Conservation (phyloP, 352 stramenopile genomes). For the Phytophthora ramorum region DNA sequence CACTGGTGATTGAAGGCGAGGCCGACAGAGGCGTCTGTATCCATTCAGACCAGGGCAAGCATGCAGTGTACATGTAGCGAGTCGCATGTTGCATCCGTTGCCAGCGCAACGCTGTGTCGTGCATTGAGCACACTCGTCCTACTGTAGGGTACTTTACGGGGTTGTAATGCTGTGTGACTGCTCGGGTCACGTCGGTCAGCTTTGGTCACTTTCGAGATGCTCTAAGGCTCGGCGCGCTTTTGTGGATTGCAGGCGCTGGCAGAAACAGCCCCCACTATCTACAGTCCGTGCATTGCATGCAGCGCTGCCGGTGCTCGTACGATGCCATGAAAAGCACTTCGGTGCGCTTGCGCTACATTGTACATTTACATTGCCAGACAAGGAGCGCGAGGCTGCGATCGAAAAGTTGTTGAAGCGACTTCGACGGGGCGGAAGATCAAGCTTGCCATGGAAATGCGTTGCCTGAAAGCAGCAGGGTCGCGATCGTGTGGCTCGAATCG, state of each 20-base stretch:
- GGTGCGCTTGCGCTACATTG: conserved; percentile 9
- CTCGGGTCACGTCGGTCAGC: background rate
- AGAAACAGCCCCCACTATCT: conserved; percentile 3
- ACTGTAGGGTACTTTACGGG: background rate
- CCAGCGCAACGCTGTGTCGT: conserved; percentile 1
- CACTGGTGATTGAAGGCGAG: background rate
- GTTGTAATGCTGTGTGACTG: background rate
- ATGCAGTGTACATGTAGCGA: background rate
- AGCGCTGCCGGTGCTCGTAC: background rate
- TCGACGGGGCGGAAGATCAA: conserved; percentile 20
- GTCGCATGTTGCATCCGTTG: conserved; percentile 2
- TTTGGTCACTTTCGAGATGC: conserved; percentile 11
- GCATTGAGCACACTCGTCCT: background rate
- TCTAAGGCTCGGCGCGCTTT: background rate
- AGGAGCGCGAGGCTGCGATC: conserved; percentile 2
- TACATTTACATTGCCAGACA: background rate
- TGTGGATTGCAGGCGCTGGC: conserved; percentile 9
- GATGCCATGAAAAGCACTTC: conserved; percentile 14
- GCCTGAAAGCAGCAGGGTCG: conserved; percentile 25
- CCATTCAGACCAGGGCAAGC: too few relatives aligned
- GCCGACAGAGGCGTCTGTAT: too few relatives aligned
- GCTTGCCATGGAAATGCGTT: conserved; percentile 6
- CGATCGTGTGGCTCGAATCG: conserved; percentile 13
- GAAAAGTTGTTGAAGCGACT: conserved; percentile 11
- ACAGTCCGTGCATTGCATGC: background rate